Evolutionary conservation across 306 rosid species (phyloP), one percentile per base, ranked within the genome.

Genomic region (Rubus parviflorus): DNA sequence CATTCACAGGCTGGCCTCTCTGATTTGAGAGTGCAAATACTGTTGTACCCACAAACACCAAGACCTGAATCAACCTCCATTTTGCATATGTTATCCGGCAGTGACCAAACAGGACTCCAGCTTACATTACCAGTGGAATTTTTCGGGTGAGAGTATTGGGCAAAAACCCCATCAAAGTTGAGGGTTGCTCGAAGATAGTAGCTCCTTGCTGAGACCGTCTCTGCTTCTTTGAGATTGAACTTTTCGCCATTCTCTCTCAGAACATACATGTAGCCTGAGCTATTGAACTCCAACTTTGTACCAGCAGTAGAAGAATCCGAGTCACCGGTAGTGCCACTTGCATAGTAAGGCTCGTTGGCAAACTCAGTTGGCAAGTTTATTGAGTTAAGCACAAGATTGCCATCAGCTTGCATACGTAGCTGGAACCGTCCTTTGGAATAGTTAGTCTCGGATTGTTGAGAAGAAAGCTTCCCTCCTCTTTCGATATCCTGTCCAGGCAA

Each of bases 41-140:
- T 88, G 64, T 90, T 86, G 70, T 76, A 79, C 5, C 92, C 91
- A 58, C 94, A 87, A 11, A 84, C 70, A 13, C 87, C 88, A 17
- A 22, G 74, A 14, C 91, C 85, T 0, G 17, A 0, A 35, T 0
- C 10, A 3, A 68, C 64, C 2, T 1, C 0, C 43, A 46, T 4
- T 6, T 8, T 3, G 64, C 64, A 89, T 20, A 76, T 76, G 47
- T 81, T 14, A 12, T 53, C 56, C 3, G 81, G 84, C 3, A 0
- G 3, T 15, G 47, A 70, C 81, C 81, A 63, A 46, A 51, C 45
- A 41, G 1, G 3, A 42, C 47, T 64, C 84, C 81, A 81, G 38
- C 74, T 52, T n/a, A 10, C 54, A 48, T 40, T 76, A 41, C 46
- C 75, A 5, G 35, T 22, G 23, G 77, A 19, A 49, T 17, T 81